phyloP scores from a whole-genome alignment of 1,284 basidiomycete species.

The Ustilago curta region DNA sequence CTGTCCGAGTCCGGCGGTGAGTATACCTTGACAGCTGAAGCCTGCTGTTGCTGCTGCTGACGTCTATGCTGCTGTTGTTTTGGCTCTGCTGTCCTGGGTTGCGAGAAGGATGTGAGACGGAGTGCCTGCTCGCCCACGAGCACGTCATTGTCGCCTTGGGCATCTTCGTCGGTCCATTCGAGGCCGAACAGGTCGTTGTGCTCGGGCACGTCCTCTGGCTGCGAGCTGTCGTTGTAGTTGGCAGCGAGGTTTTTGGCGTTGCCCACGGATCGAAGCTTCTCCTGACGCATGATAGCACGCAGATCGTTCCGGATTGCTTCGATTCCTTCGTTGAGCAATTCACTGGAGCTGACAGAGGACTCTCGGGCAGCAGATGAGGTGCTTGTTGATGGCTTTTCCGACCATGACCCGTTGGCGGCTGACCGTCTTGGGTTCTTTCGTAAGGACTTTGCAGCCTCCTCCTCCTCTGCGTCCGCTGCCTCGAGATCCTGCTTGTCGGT shows the following conservation, averaged over 20 bases:
- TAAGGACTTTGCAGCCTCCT: conserved; percentile 3
- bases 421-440: conserved; percentile 37
- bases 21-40: conserved; percentile 28
- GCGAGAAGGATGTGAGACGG: conserved; percentile 60
- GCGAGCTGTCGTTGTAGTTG: conserved; percentile 64
- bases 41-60: conserved; percentile 39
- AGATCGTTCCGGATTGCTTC: conserved; percentile 65
- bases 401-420: conserved; percentile 10
- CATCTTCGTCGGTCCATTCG: conserved; percentile 60
- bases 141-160: conserved; percentile 43
- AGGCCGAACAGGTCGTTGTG: conserved; percentile 67
- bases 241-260: conserved; percentile 63
- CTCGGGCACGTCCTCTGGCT: conserved; percentile 60
- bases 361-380: conserved; percentile 5
- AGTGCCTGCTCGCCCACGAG: conserved; percentile 64
- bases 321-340: conserved; percentile 46
- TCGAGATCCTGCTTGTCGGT: conserved; percentile 7
- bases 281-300: conserved; percentile 67
- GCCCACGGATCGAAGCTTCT: conserved; percentile 65
- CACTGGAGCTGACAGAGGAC: neutral
- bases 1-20: conserved; percentile 32
- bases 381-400: conserved; percentile 9
- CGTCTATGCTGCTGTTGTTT: conserved; percentile 37
- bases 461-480: conserved; percentile 12
- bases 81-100: conserved; percentile 45